Evolutionary conservation across 2,329 filamentous ascomycete genomes (phyloP), one percentile per base, ranked within the genome.

Genomic region (Stachybotrys echinatus): DNA sequence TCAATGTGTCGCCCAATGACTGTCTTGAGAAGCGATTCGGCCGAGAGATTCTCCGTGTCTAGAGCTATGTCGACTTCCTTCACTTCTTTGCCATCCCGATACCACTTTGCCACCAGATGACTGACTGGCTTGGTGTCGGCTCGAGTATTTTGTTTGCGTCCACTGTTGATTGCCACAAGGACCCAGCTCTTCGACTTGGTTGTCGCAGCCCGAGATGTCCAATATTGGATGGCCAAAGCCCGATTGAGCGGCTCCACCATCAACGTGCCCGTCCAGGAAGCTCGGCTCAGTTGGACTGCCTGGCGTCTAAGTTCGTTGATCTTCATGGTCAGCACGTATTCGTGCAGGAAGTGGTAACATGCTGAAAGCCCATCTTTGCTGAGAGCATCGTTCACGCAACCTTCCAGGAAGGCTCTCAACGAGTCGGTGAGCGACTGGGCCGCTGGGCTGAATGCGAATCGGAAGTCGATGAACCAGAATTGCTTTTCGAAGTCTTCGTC

Each of bases 401-500:
- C 68, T 63, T 95, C 89, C 23, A 96, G 70, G 50, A 82, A 80
- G 34, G 74, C 72, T 49, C 86, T 80, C 42, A 95, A 69, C 4
- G 73, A 72, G 22, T 86, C 81, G 0, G 86, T 76, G 7, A 95
- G 61, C 45, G 74, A 71, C 12, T 67, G 69, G 1, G 87, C 78
- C 0, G 84, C 77, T 2, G 92, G 92, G 8, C 74, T 77, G 65
- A 95, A 99, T 14, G 84, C 73, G 58, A 95, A 91, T 52, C 92
- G 83, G 60, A 97, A 84, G 65, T 97, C 92, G 54, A 97, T 88
- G 63, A 97, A 96, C 77, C 88, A 96, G 63, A 95, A 95, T 60
- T 95, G 92, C 48, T 88, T 87, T 27, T 84, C 76, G 18, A 85
- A 81, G 56, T 94, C 87, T 62, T 97, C 92, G 58, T 92, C 87